A percentile compares a stretch with the other conserved stretches of the same genome.
These are phyloP conservation scores for Thermoascus crustaceus DNA, from an alignment of 2,329 filamentous ascomycete genomes.

Conservation along the genomic window DNA sequence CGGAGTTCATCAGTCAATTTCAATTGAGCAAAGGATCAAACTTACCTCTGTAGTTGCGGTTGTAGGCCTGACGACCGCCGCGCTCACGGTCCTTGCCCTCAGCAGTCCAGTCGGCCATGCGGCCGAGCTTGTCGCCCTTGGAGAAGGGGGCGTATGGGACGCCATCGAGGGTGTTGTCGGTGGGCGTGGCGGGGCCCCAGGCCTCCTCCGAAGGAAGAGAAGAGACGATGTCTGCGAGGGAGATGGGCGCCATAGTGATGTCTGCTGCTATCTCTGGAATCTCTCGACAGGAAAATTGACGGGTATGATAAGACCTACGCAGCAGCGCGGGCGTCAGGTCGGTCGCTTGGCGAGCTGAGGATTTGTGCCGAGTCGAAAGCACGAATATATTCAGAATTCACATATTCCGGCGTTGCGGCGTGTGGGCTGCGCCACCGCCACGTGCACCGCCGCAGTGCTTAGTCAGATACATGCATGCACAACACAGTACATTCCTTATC, in stretches of 20 bases:
- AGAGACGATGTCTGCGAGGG: constrained; percentile 59
- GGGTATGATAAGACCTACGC: too few relatives aligned
- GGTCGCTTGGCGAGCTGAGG: too few relatives aligned
- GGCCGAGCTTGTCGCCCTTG: constrained; percentile 95
- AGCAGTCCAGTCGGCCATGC: constrained; percentile 96
- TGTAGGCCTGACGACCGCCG: constrained; percentile 79
- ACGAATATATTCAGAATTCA: too few relatives aligned
- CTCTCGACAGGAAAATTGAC: too few relatives aligned
- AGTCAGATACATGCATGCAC: too few relatives aligned
- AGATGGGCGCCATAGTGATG: constrained; percentile 43
- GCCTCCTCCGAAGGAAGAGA: constrained; percentile 65
- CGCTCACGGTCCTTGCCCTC: constrained; percentile 70
- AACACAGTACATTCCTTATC: too few relatives aligned
- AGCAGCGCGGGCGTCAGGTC: too few relatives aligned
- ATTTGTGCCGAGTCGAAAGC: too few relatives aligned
- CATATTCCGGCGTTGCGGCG: too few relatives aligned
- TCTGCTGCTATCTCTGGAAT: too few relatives aligned
- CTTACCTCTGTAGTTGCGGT: constrained; percentile 83
- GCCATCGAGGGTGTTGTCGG: constrained; percentile 82
- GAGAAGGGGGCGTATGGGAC: constrained; percentile 97
- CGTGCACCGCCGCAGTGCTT: too few relatives aligned
- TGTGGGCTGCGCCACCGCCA: too few relatives aligned
- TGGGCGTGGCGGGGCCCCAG: constrained; percentile 80
- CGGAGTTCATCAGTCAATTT: constrained; percentile 7
- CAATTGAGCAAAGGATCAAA: constrained; percentile 9